These are phyloP conservation scores for Trichosporon ovoides DNA, from an alignment of 1,284 basidiomycete genomes.

Conservation along the genomic window DNA sequence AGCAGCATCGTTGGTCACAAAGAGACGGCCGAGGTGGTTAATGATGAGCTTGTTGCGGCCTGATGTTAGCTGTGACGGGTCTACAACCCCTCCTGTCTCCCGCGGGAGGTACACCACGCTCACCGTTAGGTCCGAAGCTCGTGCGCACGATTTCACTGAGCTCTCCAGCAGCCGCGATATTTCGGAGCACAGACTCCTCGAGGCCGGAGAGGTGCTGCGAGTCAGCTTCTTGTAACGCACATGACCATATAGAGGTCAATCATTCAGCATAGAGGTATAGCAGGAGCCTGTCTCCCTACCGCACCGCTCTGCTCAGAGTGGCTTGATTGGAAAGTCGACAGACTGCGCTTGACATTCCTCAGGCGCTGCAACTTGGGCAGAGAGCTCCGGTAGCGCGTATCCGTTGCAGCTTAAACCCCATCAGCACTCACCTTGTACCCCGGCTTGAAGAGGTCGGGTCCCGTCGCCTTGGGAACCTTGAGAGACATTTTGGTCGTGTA, in stretches of 20 bases:
- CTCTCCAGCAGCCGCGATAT: slow-evolving; percentile 92
- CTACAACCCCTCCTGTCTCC: neutral
- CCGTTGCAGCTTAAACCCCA: neutral
- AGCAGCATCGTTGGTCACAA: slow-evolving; percentile 98
- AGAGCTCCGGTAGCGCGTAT: neutral
- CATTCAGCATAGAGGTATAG: no score
- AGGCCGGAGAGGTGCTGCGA: slow-evolving; percentile 75
- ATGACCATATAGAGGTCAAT: no score
- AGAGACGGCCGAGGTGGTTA: slow-evolving; percentile 90
- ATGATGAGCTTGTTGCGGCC: slow-evolving; percentile 93
- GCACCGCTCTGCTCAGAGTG: neutral
- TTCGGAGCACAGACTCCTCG: slow-evolving; percentile 88
- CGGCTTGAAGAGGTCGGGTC: slow-evolving; percentile 79
- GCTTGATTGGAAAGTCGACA: neutral
- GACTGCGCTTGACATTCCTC: neutral
- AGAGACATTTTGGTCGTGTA: slow-evolving; percentile 13
- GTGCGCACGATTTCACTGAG: slow-evolving; percentile 93
- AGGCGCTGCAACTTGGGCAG: neutral
- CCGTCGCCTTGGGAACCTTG: slow-evolving; percentile 74
- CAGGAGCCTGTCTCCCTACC: no score
- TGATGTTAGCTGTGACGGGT: slow-evolving; percentile 32
- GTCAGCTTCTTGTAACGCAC: neutral
- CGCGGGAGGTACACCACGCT: slow-evolving; percentile 47
- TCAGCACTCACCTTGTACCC: slow-evolving; percentile 17
- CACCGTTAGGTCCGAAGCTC: slow-evolving; percentile 92